Conservation (phyloP, 2,329 filamentous ascomycete species). For the Aspergillus transmontanensis region DNA sequence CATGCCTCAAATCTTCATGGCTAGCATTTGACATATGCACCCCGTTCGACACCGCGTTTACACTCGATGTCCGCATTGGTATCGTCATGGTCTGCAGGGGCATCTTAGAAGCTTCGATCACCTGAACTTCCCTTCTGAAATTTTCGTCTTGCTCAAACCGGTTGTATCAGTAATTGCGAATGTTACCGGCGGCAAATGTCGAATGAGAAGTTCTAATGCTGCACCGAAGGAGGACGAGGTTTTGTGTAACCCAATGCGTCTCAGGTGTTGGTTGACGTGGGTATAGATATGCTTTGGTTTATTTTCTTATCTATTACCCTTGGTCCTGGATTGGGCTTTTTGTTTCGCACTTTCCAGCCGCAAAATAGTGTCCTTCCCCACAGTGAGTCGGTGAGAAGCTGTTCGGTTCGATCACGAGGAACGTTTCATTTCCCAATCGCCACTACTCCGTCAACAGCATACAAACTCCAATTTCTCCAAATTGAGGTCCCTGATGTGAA, state of each 20-base stretch:
- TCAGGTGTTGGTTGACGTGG: not conserved
- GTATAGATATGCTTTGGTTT: not conserved
- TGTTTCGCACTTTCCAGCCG: not conserved
- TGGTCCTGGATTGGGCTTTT: not conserved
- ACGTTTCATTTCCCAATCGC: not conserved
- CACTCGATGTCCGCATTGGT: conserved; percentile 21
- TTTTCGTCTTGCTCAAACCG: not conserved
- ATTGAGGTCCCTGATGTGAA: not conserved
- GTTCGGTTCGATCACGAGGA: not conserved
- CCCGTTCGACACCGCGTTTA: conserved; percentile 16
- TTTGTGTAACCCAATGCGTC: not conserved
- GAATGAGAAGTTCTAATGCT: not conserved
- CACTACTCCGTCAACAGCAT: not conserved
- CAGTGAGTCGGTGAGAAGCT: not conserved
- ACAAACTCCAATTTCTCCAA: not conserved
- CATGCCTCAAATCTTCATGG: conserved; percentile 20
- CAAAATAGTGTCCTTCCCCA: conserved; percentile 1
- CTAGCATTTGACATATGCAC: conserved; percentile 12
- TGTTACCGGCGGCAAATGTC: not conserved
- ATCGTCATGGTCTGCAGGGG: conserved; percentile 17
- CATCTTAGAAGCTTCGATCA: conserved; percentile 9
- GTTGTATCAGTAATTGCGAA: not conserved
- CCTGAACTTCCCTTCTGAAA: not conserved
- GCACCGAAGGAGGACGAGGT: not conserved
- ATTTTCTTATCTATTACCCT: not conserved